Conservation (phyloP, 306 rosid species). For the Begonia fuchsioides region DNA sequence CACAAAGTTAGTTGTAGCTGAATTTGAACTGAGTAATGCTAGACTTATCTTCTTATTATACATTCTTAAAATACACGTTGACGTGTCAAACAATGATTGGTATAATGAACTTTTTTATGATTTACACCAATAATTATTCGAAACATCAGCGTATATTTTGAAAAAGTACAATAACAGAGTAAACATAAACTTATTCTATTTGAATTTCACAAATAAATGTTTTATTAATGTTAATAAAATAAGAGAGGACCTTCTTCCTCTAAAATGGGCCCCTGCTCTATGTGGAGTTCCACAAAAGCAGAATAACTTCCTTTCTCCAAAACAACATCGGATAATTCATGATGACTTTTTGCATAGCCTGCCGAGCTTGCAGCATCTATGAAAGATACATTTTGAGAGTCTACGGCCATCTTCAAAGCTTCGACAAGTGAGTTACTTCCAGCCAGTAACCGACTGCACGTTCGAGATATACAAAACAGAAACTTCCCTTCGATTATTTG, state of each 20-base stretch:
- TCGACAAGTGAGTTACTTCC: constrained; percentile 57
- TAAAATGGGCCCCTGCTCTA: constrained; percentile 88
- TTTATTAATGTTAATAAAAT: not conserved
- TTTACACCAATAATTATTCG: no score
- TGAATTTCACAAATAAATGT: not conserved
- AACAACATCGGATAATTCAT: constrained; percentile 54
- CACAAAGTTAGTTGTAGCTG: no score
- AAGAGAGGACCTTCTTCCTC: constrained; percentile 67
- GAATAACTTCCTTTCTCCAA: constrained; percentile 65
- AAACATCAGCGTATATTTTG: no score
- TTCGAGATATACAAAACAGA: not conserved
- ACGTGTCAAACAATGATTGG: no score
- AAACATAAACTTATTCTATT: no score
- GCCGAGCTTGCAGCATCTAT: constrained; percentile 69
- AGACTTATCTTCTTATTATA: no score
- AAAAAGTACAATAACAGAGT: no score
- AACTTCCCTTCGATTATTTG: not conserved
- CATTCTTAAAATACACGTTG: no score
- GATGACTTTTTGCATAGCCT: constrained; percentile 47
- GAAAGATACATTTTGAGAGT: constrained; percentile 65
- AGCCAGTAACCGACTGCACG: constrained; percentile 69
- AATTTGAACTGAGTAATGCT: no score
- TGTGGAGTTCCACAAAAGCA: constrained; percentile 86
- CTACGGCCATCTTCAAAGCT: constrained; percentile 52
- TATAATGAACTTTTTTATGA: no score